A percentile compares a stretch with the other conserved stretches of the same genome.
Evolutionary conservation across 352 stramenopile genomes (phyloP).

Genomic region (Globisporangium irregulare): DNA sequence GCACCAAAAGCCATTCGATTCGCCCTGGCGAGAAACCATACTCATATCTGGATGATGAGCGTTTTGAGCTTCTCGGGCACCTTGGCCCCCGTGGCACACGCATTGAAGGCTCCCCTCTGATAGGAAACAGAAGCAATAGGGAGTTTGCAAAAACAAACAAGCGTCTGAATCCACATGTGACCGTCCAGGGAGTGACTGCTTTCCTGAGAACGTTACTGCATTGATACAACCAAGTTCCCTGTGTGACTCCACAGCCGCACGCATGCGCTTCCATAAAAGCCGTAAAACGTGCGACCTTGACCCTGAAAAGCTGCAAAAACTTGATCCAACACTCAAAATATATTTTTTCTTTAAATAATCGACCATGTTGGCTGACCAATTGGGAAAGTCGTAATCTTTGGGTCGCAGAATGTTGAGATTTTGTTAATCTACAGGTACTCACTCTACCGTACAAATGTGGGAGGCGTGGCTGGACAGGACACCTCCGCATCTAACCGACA

Average conservation of each 20-base stretch:
- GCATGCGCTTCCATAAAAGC: neutral
- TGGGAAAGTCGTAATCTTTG: neutral
- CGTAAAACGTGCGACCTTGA: neutral
- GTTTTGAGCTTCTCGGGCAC: neutral
- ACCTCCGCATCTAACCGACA: neutral
- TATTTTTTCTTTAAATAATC: neutral
- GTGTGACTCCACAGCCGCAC: neutral
- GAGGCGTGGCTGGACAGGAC: neutral
- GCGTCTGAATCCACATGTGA: neutral
- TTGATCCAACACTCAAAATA: neutral
- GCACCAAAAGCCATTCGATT: neutral
- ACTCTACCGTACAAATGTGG: neutral
- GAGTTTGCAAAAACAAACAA: neutral
- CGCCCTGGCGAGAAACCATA: neutral
- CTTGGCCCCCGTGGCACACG: neutral
- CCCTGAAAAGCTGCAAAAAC: neutral
- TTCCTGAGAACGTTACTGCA: neutral
- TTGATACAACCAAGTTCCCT: neutral
- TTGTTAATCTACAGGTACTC: neutral
- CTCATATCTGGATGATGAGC: neutral
- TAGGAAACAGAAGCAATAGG: constrained; percentile 2
- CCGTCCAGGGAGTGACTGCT: no score
- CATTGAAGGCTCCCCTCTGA: neutral
- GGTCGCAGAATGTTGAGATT: neutral
- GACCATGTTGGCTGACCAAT: neutral